Conservation (phyloP, 2,329 filamentous ascomycete genomes). For the Penicillium sclerotigenum region DNA sequence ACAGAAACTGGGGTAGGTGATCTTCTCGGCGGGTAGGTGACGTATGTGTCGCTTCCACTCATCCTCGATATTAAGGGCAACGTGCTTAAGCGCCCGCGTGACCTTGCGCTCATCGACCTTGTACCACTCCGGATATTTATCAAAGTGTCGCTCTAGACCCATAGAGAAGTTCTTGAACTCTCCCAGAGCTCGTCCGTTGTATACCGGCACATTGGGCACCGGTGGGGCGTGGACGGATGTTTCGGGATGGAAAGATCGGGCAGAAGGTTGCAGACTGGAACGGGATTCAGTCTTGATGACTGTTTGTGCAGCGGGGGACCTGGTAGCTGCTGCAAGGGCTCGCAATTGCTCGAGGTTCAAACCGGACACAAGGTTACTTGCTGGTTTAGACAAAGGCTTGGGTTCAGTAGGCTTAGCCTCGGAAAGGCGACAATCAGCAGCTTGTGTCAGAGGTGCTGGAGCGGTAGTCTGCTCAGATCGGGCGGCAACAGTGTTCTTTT, state of each 20-base stretch:
- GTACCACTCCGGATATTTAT: slow-evolving; percentile 3
- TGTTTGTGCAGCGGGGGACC: not conserved
- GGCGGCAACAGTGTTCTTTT: not conserved
- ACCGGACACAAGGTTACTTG: not conserved
- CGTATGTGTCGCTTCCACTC: slow-evolving; percentile 3
- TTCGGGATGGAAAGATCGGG: not conserved
- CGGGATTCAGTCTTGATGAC: not conserved
- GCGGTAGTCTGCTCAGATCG: not conserved
- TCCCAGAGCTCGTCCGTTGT: slow-evolving; percentile 1
- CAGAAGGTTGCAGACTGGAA: not conserved
- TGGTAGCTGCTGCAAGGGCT: slow-evolving; percentile 6
- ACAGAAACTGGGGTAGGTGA: slow-evolving; percentile 9
- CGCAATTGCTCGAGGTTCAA: slow-evolving; percentile 3
- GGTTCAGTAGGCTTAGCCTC: not conserved
- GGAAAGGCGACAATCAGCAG: not conserved
- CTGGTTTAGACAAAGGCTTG: not conserved
- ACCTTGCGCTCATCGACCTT: slow-evolving; percentile 4
- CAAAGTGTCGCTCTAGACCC: slow-evolving; percentile 9
- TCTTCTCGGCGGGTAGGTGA: not conserved
- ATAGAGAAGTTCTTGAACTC: slow-evolving; percentile 9
- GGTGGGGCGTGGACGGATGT: not conserved
- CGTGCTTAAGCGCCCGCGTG: slow-evolving; percentile 3
- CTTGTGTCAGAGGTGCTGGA: not conserved
- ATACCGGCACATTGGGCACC: slow-evolving; percentile 3
- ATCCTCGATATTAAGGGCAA: slow-evolving; percentile 4